Conservation (phyloP, 306 rosid genomes). For the Ochetophila trinervis region DNA sequence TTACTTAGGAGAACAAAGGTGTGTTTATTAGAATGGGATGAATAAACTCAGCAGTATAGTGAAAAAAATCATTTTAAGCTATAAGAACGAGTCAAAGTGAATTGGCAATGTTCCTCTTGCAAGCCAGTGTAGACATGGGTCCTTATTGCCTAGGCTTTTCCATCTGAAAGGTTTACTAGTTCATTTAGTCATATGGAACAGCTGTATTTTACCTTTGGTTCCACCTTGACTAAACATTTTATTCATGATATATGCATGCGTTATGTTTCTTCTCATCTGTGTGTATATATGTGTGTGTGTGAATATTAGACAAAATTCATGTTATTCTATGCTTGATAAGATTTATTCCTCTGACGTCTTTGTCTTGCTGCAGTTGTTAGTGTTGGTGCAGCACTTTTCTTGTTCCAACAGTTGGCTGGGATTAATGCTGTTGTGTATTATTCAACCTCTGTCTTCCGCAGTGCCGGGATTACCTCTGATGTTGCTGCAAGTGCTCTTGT, state of each 20-base stretch:
- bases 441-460: constrained; percentile 88
- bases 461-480: constrained; percentile 91
- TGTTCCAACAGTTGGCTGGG: constrained; percentile 94
- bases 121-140: no score
- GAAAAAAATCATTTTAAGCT: background rate
- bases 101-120: no score
- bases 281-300: background rate
- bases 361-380: constrained; percentile 70
- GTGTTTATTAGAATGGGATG: background rate
- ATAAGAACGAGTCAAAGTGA: background rate
- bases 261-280: background rate
- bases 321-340: background rate
- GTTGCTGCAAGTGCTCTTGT: constrained; percentile 97
- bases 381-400: constrained; percentile 80
- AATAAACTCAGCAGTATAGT: background rate
- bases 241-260: no score
- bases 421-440: constrained; percentile 93
- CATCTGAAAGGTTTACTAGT: no score
- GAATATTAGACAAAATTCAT: background rate
- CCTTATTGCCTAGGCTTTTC: no score
- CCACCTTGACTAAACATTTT: background rate
- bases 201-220: constrained; percentile 9
- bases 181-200: no score
- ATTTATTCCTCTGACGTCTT: constrained; percentile 11
- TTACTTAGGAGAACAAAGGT: no score